Evolutionary conservation across 345 rosid species (phyloP).

Genomic region (Turnera subulata): DNA sequence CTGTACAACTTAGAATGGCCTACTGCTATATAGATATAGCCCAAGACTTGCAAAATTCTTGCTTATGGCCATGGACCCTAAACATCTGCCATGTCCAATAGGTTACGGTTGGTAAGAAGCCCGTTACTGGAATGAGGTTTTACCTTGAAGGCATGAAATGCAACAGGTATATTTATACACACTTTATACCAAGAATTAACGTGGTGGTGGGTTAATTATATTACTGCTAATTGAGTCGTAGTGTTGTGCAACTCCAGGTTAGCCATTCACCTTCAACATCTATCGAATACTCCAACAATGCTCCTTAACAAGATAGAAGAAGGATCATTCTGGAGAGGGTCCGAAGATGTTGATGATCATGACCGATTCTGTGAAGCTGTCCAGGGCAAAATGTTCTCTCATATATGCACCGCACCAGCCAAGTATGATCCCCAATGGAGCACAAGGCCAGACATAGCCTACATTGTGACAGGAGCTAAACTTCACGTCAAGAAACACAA

Average conservation of each 20-base stretch:
- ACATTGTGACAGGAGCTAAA: conserved; percentile 88
- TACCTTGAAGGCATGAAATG: conserved; percentile 90
- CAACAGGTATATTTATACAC: conserved; percentile 48
- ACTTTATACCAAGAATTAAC: not conserved
- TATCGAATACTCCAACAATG: conserved; percentile 47
- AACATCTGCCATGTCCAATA: conserved; percentile 10
- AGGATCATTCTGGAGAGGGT: conserved; percentile 53
- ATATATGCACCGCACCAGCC: conserved; percentile 70
- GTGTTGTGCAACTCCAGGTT: conserved; percentile 31
- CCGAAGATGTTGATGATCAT: conserved; percentile 38
- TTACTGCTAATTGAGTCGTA: not conserved
- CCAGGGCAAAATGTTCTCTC: conserved; percentile 56
- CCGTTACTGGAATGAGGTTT: conserved; percentile 79
- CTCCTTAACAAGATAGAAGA: conserved; percentile 52
- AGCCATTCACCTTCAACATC: conserved; percentile 74
- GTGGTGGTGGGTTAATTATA: not conserved
- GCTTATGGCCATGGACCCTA: no score
- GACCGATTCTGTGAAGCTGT: conserved; percentile 52
- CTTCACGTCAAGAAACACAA: conserved; percentile 66
- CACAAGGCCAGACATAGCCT: conserved; percentile 34
- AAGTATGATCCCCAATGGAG: conserved; percentile 56
- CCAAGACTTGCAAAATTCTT: no score
- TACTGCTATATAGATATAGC: no score
- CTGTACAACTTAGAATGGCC: no score
- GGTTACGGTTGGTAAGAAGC: conserved; percentile 55